These are phyloP conservation scores for Maudiozyma humilis DNA, from an alignment of 1,139 yeast genomes.

Conservation along the genomic window DNA sequence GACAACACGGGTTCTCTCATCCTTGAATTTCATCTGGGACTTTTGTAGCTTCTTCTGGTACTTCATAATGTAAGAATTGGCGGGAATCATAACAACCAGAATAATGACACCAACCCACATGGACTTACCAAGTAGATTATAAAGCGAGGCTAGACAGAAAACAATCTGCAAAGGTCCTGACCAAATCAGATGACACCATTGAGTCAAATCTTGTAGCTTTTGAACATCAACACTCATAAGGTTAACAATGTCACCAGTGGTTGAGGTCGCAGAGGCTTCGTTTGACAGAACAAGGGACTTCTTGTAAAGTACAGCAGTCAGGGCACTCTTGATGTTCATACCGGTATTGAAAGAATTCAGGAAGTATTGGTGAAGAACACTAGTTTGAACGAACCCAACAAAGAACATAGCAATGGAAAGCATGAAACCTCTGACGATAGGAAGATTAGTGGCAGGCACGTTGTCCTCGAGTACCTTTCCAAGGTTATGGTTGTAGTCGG, in stretches of 20 bases:
- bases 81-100: slow-evolving; percentile 76
- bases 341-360: slow-evolving; percentile 84
- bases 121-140: slow-evolving; percentile 71
- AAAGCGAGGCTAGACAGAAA: slow-evolving; percentile 68
- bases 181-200: slow-evolving; percentile 83
- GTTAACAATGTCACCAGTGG: slow-evolving; percentile 96
- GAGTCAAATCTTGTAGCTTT: slow-evolving; percentile 82
- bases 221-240: slow-evolving; percentile 96
- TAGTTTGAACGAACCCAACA: slow-evolving; percentile 77
- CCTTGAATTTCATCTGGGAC: slow-evolving; percentile 59
- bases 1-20: slow-evolving; percentile 62
- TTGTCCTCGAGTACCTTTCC: slow-evolving; percentile 15
- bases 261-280: slow-evolving; percentile 69
- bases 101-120: slow-evolving; percentile 97
- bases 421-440: slow-evolving; percentile 73
- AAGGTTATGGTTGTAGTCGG: slow-evolving; percentile 52
- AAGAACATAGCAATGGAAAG: slow-evolving; percentile 78
- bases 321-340: slow-evolving; percentile 75
- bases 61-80: slow-evolving; percentile 67
- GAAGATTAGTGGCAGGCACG: slow-evolving; percentile 24
- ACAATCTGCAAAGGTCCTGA: slow-evolving; percentile 92
- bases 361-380: slow-evolving; percentile 84
- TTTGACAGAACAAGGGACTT: slow-evolving; percentile 75
- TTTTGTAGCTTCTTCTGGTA: slow-evolving; percentile 73
- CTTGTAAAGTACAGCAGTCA: slow-evolving; percentile 70